Evolutionary conservation across 805 yeast genomes (phyloP).

Genomic region (Pichia occidentalis): DNA sequence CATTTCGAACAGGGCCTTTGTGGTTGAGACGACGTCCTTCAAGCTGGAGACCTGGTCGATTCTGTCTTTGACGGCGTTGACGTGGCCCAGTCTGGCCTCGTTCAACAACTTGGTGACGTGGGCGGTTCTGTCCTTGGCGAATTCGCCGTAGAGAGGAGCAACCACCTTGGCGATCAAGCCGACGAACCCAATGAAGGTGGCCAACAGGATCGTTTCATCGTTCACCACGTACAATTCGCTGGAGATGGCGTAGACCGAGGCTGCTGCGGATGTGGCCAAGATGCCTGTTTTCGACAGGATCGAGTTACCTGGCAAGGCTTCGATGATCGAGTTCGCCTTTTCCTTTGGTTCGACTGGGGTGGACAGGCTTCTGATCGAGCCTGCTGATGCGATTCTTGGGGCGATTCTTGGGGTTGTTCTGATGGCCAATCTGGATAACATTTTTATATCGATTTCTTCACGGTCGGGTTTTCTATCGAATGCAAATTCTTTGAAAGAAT

Average conservation of each 20-base stretch:
- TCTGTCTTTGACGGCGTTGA: slow-evolving; percentile 87
- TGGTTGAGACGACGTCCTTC: slow-evolving; percentile 85
- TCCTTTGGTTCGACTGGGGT: slow-evolving; percentile 76
- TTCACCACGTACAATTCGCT: slow-evolving; percentile 89
- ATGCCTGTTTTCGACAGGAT: slow-evolving; percentile 88
- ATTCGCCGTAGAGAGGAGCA: slow-evolving; percentile 91
- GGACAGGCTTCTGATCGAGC: slow-evolving; percentile 59
- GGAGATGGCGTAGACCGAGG: slow-evolving; percentile 88
- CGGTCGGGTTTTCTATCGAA: too few relatives aligned
- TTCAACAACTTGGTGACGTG: slow-evolving; percentile 51
- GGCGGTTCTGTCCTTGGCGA: slow-evolving; percentile 81
- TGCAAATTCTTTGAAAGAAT: too few relatives aligned
- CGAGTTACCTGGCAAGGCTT: slow-evolving; percentile 89
- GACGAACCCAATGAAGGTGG: slow-evolving; percentile 72
- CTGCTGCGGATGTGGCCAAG: slow-evolving; percentile 92
- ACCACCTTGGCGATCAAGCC: slow-evolving; percentile 75
- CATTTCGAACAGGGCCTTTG: slow-evolving; percentile 85
- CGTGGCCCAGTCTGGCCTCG: slow-evolving; percentile 84
- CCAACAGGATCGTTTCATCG: slow-evolving; percentile 84
- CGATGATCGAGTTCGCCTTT: slow-evolving; percentile 84
- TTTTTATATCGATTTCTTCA: too few relatives aligned
- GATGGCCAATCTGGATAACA: slow-evolving; percentile 22
- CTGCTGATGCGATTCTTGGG: slow-evolving; percentile 22
- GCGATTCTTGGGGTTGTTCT: slow-evolving; percentile 30
- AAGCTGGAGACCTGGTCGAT: slow-evolving; percentile 81